Evolutionary conservation across 257 asterid species (phyloP).

Genomic region (Osmanthus fragrans): DNA sequence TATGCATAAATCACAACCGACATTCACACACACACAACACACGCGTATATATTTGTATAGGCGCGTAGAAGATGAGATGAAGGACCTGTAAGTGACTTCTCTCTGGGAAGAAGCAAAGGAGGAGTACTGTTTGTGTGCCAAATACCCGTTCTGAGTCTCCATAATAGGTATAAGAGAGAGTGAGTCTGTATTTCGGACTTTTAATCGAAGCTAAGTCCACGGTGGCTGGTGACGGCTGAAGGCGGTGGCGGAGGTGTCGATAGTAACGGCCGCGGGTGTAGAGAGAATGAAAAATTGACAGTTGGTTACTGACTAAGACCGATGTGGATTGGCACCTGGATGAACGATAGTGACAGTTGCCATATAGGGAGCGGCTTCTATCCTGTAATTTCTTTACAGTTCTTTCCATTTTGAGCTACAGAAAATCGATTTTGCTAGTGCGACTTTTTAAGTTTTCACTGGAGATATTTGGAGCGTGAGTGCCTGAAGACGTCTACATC

Average conservation of each 20-base stretch:
- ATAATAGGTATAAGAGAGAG: not conserved
- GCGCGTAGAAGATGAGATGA: not conserved
- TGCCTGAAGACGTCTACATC: too few species aligned
- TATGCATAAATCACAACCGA: not conserved
- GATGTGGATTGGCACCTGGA: not conserved
- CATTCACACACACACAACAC: not conserved
- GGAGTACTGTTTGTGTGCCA: not conserved
- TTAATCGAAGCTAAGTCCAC: not conserved
- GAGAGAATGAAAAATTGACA: not conserved
- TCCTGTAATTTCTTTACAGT: slow-evolving; percentile 26
- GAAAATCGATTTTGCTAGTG: not conserved
- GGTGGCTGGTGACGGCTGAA: not conserved
- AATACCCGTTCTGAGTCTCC: not conserved
- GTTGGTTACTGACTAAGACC: not conserved
- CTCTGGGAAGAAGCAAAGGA: not conserved
- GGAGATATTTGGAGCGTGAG: not conserved
- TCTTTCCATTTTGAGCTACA: not conserved
- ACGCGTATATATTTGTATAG: too few species aligned
- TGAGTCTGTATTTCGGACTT: not conserved
- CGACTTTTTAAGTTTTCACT: not conserved
- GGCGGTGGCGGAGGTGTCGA: not conserved
- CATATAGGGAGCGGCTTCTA: slow-evolving; percentile 3
- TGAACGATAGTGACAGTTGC: not conserved
- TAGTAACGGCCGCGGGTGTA: not conserved
- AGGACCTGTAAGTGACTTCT: slow-evolving; percentile 2